Base-by-base conservation (phyloP, 345 rosid genomes). In the Citrus medica region DNA sequence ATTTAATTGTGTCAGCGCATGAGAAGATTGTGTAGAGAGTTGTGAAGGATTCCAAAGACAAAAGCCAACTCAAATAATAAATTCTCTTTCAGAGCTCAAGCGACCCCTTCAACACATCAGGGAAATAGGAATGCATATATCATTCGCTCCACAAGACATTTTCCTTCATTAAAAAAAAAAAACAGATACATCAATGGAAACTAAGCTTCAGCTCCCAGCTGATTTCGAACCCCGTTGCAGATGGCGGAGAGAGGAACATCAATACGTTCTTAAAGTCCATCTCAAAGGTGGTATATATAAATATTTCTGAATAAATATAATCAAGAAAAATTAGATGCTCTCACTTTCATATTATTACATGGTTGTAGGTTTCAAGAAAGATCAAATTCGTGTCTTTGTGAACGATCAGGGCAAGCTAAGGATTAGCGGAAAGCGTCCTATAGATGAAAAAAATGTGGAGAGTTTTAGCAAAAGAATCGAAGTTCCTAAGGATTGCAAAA, bases 171-270 rank as follows among this genome's bases (percentile, higher is more conserved):
- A 32, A 32, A 32, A 32, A 9, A 3, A 24, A 6, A 7, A 48
- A 35, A 10, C 22, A 40, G 22, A 53, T 73, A 25, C 48, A 42
- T 42, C 48, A 42, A 42, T 42, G 48, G 48, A 42, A 56, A 9
- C 10, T 25, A 24, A n/a, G 42, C 82, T 56, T 17, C 62, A 73
- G 71, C 3, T 6, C 9, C 80, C 68, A 68, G 88, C 80, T 30
- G 88, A 88, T 38, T 84, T 87, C 27, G 91, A 90, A 75, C 95
- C 95, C 59, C 76, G 17, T 63, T 88, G 86, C 83, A 84, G 83
- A 62, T 88, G 91, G 88, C 46, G 33, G 37, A 58, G 69, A 77
- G 85, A 70, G 1, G 84, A 82, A 78, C 75, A 65, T n/a, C 53
- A 67, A 0, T 87, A 81, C 37, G 72, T 69, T 75, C 78, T 92